These are phyloP conservation scores for Abelmoschus esculentus DNA, from an alignment of 345 rosid species.

Conservation along the genomic window DNA sequence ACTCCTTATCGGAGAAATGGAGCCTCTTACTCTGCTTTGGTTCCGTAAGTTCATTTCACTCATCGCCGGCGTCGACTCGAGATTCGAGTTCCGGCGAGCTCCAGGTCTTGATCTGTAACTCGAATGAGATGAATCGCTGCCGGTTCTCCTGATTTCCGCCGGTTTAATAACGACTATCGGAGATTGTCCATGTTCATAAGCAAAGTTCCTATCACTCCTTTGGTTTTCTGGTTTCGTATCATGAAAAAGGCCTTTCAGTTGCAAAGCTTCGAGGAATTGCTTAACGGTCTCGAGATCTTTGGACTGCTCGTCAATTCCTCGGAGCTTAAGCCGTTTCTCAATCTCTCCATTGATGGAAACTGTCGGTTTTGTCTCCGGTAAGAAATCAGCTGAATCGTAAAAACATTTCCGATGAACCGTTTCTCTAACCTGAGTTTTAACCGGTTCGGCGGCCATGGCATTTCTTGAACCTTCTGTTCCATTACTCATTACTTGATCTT, in stretches of 20 bases:
- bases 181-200: slow-evolving; percentile 41
- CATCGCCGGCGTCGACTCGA: slow-evolving; percentile 26
- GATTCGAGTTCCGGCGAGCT: slow-evolving; percentile 23
- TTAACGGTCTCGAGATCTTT: slow-evolving; percentile 79
- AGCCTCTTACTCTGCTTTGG: slow-evolving; percentile 35
- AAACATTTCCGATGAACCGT: slow-evolving; percentile 40
- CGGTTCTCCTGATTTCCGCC: slow-evolving; percentile 20
- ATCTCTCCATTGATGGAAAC: slow-evolving; percentile 46
- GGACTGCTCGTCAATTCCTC: slow-evolving; percentile 65
- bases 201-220: slow-evolving; percentile 30
- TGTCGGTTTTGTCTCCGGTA: slow-evolving; percentile 58
- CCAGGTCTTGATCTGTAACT: slow-evolving; percentile 33
- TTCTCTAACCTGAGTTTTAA: slow-evolving; percentile 32
- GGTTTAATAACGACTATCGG: slow-evolving; percentile 47
- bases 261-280: slow-evolving; percentile 79
- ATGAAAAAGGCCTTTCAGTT: slow-evolving; percentile 84
- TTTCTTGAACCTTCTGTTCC: slow-evolving; percentile 26
- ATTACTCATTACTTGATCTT: slow-evolving; percentile 11
- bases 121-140: slow-evolving; percentile 28
- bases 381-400: slow-evolving; percentile 72
- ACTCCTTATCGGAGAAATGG: slow-evolving; percentile 29
- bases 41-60: slow-evolving; percentile 25
- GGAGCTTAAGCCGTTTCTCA: slow-evolving; percentile 50
- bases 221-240: slow-evolving; percentile 28
- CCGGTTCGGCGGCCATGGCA: slow-evolving; percentile 33